A percentile compares a stretch with the other conserved stretches of the same genome.
phyloP scores from a whole-genome alignment of 176 grass and related monocot genomes.

The Rhynchospora tenuis region DNA sequence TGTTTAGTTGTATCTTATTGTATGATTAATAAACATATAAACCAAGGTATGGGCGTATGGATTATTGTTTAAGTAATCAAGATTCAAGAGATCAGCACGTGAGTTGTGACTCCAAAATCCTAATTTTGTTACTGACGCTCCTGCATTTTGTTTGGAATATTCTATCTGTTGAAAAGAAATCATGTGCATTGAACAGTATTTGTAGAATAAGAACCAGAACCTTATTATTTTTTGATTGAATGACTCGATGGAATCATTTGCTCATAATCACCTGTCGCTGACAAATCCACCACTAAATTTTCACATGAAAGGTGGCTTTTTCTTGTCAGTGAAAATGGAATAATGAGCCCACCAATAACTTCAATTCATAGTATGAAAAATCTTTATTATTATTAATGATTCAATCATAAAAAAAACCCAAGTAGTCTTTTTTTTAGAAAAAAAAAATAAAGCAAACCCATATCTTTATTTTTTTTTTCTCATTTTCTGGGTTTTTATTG shows the following conservation, averaged over 20 bases:
- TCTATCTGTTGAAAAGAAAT: neutral
- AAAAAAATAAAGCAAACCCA: neutral
- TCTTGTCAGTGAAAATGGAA: neutral
- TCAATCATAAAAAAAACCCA: neutral
- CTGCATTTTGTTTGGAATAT: slow-evolving; percentile 16
- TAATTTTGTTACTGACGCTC: neutral
- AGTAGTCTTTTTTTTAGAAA: neutral
- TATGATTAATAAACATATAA: neutral
- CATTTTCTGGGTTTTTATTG: neutral
- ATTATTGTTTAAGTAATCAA: slow-evolving; percentile 11
- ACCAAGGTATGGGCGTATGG: neutral
- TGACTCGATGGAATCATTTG: neutral
- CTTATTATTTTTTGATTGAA: neutral
- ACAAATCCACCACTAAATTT: neutral
- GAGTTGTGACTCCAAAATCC: neutral
- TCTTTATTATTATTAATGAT: neutral
- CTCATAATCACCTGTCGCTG: neutral
- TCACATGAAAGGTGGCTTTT: neutral
- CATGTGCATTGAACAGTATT: slow-evolving; percentile 3
- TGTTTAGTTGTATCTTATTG: neutral
- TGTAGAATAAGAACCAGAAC: neutral
- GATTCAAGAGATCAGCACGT: neutral
- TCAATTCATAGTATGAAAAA: neutral
- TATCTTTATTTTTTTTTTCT: neutral
- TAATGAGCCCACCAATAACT: neutral